A percentile compares a stretch with the other conserved stretches of the same genome.
Conservation (phyloP, 2,329 filamentous ascomycete genomes). For the Knoxdaviesia proteae region DNA sequence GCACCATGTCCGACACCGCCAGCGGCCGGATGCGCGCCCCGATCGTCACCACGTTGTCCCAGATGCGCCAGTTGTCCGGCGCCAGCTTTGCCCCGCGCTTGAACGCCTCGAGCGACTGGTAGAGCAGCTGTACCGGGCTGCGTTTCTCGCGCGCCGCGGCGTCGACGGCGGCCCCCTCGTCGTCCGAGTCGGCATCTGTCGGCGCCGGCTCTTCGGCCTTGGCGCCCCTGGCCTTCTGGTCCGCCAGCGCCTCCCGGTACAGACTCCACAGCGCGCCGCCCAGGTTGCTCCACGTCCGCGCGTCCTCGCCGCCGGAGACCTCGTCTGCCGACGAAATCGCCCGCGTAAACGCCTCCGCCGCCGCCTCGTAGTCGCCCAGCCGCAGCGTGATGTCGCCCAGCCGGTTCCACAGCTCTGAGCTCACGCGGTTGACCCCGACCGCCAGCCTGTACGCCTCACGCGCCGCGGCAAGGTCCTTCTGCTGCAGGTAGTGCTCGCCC, state of each 20-base stretch:
- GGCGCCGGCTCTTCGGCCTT: constrained; percentile 1
- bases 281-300: constrained; percentile 86
- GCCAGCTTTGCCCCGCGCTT: constrained; percentile 72
- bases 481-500: constrained; percentile 53
- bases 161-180: constrained; percentile 9
- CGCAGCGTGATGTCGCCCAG: constrained; percentile 76
- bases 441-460: constrained; percentile 61
- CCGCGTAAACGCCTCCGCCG: constrained; percentile 64
- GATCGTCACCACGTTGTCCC: constrained; percentile 88
- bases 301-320: constrained; percentile 62
- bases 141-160: constrained; percentile 6
- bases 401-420: constrained; percentile 70
- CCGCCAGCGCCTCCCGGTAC: constrained; percentile 31
- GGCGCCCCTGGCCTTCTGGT: constrained; percentile 11
- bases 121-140: constrained; percentile 40
- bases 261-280: constrained; percentile 62
- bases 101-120: constrained; percentile 64
- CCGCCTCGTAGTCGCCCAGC: constrained; percentile 53
- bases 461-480: constrained; percentile 46
- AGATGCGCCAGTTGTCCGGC: constrained; percentile 76
- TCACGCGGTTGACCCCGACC: constrained; percentile 59
- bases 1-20: constrained; percentile 52
- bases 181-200: constrained; percentile 11
- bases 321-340: constrained; percentile 45
- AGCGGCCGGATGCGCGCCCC: constrained; percentile 59